phyloP scores from a whole-genome alignment of 2,329 filamentous ascomycete species.

The Lasiodiplodia theobromae region DNA sequence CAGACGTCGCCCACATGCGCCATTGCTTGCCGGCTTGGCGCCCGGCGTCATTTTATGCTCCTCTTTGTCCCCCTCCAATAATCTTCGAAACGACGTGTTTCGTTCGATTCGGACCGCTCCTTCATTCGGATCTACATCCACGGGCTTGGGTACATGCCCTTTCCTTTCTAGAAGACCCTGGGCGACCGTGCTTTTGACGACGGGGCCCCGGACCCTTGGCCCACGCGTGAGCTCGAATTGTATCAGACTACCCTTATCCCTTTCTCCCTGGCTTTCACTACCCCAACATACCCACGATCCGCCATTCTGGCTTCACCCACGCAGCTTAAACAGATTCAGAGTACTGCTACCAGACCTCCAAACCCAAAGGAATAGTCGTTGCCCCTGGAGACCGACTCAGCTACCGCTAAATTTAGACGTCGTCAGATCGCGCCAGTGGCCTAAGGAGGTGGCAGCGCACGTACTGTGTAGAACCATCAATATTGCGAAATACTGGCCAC shows the following conservation, averaged over 20 bases:
- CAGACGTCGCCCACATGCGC: neutral
- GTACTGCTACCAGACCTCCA: no score
- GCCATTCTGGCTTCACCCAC: no score
- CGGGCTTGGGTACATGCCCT: neutral
- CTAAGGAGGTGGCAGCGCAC: no score
- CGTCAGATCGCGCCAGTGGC: no score
- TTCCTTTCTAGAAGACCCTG: conserved; percentile 5
- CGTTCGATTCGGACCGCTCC: conserved; percentile 16
- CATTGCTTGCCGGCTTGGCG: neutral
- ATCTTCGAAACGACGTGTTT: conserved; percentile 20
- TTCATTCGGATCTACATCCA: conserved; percentile 18
- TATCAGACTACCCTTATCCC: conserved; percentile 7
- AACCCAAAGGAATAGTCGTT: no score
- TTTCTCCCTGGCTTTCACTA: neutral
- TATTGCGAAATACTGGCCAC: no score
- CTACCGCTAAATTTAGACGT: no score
- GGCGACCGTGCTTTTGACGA: conserved; percentile 6
- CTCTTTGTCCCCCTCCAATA: neutral
- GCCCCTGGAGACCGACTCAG: no score
- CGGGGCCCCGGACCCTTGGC: conserved; percentile 20
- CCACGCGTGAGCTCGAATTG: conserved; percentile 9
- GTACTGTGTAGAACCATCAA: no score
- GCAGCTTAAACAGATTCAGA: no score
- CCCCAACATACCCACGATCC: no score
- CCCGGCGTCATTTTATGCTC: neutral